Base-by-base conservation (phyloP, 202 grass and related monocot species). In the Panicum virgatum region DNA sequence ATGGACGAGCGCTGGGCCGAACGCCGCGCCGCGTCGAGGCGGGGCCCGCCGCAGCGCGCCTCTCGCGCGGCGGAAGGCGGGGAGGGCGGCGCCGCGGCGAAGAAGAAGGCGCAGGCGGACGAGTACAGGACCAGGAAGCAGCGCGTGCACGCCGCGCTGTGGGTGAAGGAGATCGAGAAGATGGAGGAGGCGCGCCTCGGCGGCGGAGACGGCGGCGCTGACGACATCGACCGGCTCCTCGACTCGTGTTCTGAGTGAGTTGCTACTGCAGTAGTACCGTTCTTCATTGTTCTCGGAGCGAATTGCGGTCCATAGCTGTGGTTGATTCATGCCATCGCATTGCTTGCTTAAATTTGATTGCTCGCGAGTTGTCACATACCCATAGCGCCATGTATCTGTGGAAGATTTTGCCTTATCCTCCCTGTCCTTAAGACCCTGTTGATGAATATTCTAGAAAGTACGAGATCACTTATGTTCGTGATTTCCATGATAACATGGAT, bases 111-210 rank as follows among this genome's bases (percentile, higher is more conserved):
- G 18, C 72, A 82, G 11, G 88, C 77, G 7, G 90, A 90, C 76
- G 96, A 93, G 44, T 98, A 98, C 69, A 91, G 88, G 86, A 66
- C 87, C 27, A 91, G 89, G 85, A 98, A 98, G 90, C 96, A 96
- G 87, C 90, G 90, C 36, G 92, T 98, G 37, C 92, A 98, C 74
- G 90, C 92, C 2, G 89, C 85, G 25, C 79, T 98, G 18, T 98
- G 96, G 96, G 90, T 93, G 68, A 96, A 96, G 88, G 92, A 92
- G 84, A 96, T 96, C 23, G 90, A 98, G 77, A 96, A 98, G 79
- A 76, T 96, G 85, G 96, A 93, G 89, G 92, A 98, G 83, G 82
- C 77, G 27, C 92, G 90, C 46, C 85, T 98, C 34, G 92, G 92
- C 32, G 90, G 92, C 34, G 66, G 70, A 14, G 81, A 71, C 30